A percentile compares a stretch with the other conserved stretches of the same genome.
Conservation (phyloP, 305 asterid genomes). For the Lippia alba region DNA sequence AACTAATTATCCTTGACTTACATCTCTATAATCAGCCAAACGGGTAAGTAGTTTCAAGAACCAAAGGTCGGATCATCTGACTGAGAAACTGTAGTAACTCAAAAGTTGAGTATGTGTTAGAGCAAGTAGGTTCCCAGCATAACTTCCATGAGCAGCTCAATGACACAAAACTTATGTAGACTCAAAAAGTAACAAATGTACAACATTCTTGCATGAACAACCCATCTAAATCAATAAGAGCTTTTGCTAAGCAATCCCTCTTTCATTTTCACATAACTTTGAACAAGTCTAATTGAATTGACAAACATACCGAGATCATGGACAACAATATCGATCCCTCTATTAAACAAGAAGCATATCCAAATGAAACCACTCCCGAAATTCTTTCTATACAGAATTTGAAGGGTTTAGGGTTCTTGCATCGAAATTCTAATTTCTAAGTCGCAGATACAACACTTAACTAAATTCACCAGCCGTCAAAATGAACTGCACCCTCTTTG, state of each 20-base stretch:
- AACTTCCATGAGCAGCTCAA: background rate
- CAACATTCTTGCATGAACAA: no score
- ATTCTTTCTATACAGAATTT: background rate
- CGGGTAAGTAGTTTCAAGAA: background rate
- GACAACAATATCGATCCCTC: background rate
- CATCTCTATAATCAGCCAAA: background rate
- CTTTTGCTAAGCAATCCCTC: background rate
- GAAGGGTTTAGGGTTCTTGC: no score
- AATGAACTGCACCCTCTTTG: no score
- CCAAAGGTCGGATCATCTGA: conserved; percentile 2
- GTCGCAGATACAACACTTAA: no score
- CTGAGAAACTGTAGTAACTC: background rate
- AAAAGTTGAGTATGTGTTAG: background rate
- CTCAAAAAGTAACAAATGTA: no score
- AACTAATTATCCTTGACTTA: background rate
- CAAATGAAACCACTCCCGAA: conserved; percentile 18
- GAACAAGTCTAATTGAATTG: background rate
- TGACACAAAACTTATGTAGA: no score
- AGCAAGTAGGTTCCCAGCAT: background rate
- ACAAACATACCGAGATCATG: background rate
- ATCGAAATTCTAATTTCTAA: no score
- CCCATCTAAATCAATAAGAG: no score
- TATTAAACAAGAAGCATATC: conserved; percentile 6
- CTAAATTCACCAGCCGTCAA: no score
- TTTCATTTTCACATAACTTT: background rate